A percentile compares a stretch with the other conserved stretches of the same genome.
These are phyloP conservation scores for Eucalyptus tenuipes DNA, from an alignment of 345 rosid species.

Conservation along the genomic window DNA sequence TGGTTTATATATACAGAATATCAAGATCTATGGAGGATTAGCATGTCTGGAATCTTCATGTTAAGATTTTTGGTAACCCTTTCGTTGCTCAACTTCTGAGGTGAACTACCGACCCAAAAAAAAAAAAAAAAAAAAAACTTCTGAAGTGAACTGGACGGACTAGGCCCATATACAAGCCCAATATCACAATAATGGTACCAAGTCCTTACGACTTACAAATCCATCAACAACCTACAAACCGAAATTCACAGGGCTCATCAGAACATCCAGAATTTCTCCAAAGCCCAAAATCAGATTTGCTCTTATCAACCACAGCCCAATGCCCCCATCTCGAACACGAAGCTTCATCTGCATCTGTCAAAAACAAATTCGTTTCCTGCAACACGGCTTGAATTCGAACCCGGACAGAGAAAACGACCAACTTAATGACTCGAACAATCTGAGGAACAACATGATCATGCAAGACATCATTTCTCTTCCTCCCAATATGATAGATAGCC, in stretches of 20 bases:
- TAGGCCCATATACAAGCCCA: too few relatives aligned
- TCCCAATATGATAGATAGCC: background rate
- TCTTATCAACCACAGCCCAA: fast-evolving
- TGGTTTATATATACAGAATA: too few relatives aligned
- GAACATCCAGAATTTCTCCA: background rate
- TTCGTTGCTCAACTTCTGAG: too few relatives aligned
- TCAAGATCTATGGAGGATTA: too few relatives aligned
- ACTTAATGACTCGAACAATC: background rate
- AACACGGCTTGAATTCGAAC: background rate
- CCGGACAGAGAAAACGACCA: background rate
- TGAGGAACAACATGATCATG: background rate
- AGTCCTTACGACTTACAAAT: too few relatives aligned
- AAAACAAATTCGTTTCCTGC: background rate
- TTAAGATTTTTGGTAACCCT: too few relatives aligned
- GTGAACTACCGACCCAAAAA: too few relatives aligned
- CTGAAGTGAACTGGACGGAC: background rate
- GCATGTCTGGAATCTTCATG: too few relatives aligned
- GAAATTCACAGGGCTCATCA: too few relatives aligned
- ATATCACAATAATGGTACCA: too few relatives aligned
- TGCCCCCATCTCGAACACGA: background rate
- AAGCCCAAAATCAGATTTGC: background rate
- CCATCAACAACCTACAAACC: too few relatives aligned
- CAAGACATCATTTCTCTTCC: background rate
- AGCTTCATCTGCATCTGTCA: background rate
- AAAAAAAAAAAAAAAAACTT: too few relatives aligned